These are phyloP conservation scores for Pestalotiopsis sp. DNA, from an alignment of 2,329 filamentous ascomycete species.

Conservation along the genomic window DNA sequence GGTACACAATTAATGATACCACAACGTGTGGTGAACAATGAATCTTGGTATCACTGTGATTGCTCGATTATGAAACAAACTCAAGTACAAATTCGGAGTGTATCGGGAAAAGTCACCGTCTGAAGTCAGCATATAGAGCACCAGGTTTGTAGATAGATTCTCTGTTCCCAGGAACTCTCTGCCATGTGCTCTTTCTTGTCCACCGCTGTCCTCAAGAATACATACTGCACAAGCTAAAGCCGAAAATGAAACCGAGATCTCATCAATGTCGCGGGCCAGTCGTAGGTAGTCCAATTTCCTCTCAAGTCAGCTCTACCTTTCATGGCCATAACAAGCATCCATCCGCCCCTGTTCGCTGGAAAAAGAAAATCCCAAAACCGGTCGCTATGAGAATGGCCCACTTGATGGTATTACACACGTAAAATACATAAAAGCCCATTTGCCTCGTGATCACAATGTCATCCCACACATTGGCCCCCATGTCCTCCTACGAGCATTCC, in stretches of 20 bases:
- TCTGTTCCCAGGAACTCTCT: background rate
- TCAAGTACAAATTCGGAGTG: too few species aligned
- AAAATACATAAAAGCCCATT: background rate
- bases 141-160: background rate
- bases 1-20: background rate
- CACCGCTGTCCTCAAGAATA: background rate
- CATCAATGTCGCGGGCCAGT: background rate
- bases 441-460: background rate
- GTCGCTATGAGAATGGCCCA: slow-evolving; percentile 9
- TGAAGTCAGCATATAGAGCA: background rate
- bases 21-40: too few species aligned
- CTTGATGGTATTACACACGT: slow-evolving; percentile 3
- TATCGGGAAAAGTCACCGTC: background rate
- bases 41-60: background rate
- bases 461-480: background rate
- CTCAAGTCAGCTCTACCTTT: slow-evolving; percentile 1
- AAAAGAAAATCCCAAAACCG: slow-evolving; percentile 2
- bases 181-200: background rate
- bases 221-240: background rate
- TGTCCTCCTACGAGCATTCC: too few species aligned
- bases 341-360: background rate
- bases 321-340: background rate
- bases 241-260: background rate
- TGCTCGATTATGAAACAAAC: too few species aligned
- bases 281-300: background rate